phyloP scores from a whole-genome alignment of 192 early-diverging fungal species.

The Coemansia sp. region DNA sequence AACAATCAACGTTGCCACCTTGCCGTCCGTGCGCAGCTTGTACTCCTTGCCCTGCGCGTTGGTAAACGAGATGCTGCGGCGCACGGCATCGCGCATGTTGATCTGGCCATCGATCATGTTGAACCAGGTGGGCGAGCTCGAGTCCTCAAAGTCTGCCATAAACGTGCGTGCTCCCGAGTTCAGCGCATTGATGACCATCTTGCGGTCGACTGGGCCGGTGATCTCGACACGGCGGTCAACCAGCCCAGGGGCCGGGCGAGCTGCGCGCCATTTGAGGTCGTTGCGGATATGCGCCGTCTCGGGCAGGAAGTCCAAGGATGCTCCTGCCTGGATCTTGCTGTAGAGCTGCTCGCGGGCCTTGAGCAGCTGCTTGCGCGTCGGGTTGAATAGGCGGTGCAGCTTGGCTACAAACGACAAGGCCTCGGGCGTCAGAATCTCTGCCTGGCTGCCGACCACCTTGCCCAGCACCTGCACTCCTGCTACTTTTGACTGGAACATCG shows the following conservation, averaged over 20 bases:
- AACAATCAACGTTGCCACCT: constrained; percentile 87
- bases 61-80: constrained; percentile 80
- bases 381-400: constrained; percentile 89
- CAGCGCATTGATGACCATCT: constrained; percentile 99
- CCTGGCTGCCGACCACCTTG: constrained; percentile 61
- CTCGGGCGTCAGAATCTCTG: constrained; percentile 77
- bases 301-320: constrained; percentile 86
- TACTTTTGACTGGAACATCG: constrained; percentile 55
- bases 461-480: constrained; percentile 73
- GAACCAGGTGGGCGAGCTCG: constrained; percentile 96
- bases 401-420: constrained; percentile 85
- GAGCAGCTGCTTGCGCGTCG: constrained; percentile 83
- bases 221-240: constrained; percentile 94
- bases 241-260: constrained; percentile 85
- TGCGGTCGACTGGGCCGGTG: constrained; percentile 95
- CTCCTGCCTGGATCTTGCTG: constrained; percentile 74
- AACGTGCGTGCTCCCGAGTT: constrained; percentile 92
- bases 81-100: constrained; percentile 93
- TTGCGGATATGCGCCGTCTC: constrained; percentile 89
- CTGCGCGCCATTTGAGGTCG: constrained; percentile 85
- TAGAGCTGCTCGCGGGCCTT: constrained; percentile 75
- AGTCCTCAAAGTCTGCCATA: constrained; percentile 99
- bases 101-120: constrained; percentile 85
- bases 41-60: constrained; percentile 91
- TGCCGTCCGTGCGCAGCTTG: constrained; percentile 85